These are phyloP conservation scores for Mallotus nudiflorus DNA, from an alignment of 345 rosid genomes.

Conservation along the genomic window DNA sequence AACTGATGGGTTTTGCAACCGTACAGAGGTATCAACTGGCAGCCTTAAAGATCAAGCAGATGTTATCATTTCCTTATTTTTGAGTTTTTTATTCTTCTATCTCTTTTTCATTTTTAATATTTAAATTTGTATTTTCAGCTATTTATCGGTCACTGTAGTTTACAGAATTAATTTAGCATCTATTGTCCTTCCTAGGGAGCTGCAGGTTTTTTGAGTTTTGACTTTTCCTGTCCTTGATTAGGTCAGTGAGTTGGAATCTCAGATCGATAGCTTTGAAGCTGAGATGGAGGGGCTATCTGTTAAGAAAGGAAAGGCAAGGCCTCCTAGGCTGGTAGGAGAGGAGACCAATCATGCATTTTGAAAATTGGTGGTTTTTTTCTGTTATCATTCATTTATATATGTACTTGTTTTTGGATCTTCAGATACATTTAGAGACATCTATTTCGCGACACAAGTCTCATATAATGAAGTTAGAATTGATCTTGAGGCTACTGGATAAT, in stretches of 20 bases:
- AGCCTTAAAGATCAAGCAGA: background rate
- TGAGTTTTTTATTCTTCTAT: background rate
- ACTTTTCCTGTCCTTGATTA: constrained; percentile 34
- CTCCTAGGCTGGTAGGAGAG: constrained; percentile 85
- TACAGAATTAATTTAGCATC: background rate
- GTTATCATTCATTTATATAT: constrained; percentile 14
- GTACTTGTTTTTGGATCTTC: constrained; percentile 11
- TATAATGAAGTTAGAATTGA: constrained; percentile 89
- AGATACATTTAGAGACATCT: constrained; percentile 96
- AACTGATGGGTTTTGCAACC: background rate
- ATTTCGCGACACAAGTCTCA: constrained; percentile 93
- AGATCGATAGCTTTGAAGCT: constrained; percentile 95
- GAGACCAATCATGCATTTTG: constrained; percentile 18
- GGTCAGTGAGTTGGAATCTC: constrained; percentile 96
- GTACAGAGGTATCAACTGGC: background rate
- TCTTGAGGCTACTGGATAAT: constrained; percentile 93
- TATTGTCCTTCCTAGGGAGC: background rate
- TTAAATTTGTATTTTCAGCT: background rate
- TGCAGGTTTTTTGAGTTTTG: background rate
- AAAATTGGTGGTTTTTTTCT: constrained; percentile 10
- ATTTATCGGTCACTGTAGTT: background rate
- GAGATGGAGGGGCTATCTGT: constrained; percentile 93
- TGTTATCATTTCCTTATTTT: background rate
- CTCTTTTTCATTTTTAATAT: background rate
- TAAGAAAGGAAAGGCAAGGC: constrained; percentile 97